phyloP scores from a whole-genome alignment of 2,329 filamentous ascomycete genomes.

The Anthostomella pinea region DNA sequence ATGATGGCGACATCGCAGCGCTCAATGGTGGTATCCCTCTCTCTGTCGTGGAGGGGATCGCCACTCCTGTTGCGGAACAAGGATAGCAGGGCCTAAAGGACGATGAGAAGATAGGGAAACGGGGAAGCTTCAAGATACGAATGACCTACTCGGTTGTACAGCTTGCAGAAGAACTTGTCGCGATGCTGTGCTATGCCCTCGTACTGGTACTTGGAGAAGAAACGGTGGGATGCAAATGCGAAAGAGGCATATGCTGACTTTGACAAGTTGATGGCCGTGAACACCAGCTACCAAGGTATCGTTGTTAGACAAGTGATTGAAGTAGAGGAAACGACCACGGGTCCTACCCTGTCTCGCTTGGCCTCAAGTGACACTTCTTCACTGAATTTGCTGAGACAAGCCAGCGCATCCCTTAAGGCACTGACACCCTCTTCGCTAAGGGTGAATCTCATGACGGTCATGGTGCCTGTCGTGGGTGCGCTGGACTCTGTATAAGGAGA shows the following conservation, averaged over 20 bases:
- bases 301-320: conserved; percentile 7
- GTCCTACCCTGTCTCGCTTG: conserved; percentile 59
- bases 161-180: conserved; percentile 68
- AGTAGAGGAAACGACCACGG: neutral
- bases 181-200: conserved; percentile 49
- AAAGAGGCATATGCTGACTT: conserved; percentile 78
- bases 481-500: no score
- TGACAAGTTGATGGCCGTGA: conserved; percentile 75
- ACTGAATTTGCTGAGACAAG: conserved; percentile 75
- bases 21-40: conserved; percentile 69
- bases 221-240: conserved; percentile 62
- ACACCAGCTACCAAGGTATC: conserved; percentile 54
- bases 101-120: conserved; percentile 1
- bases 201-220: conserved; percentile 72
- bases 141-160: conserved; percentile 63
- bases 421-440: conserved; percentile 70
- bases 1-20: conserved; percentile 72
- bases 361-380: conserved; percentile 76
- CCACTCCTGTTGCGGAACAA: conserved; percentile 68
- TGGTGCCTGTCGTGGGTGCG: no score
- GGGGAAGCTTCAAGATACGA: neutral
- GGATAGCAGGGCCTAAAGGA: conserved; percentile 60
- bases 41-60: conserved; percentile 55
- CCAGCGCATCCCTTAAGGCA: conserved; percentile 68
- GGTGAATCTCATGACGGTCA: conserved; percentile 69